Evolutionary conservation across 1,139 yeast species (phyloP).

Genomic region (Geotrichum citri-aurantii): DNA sequence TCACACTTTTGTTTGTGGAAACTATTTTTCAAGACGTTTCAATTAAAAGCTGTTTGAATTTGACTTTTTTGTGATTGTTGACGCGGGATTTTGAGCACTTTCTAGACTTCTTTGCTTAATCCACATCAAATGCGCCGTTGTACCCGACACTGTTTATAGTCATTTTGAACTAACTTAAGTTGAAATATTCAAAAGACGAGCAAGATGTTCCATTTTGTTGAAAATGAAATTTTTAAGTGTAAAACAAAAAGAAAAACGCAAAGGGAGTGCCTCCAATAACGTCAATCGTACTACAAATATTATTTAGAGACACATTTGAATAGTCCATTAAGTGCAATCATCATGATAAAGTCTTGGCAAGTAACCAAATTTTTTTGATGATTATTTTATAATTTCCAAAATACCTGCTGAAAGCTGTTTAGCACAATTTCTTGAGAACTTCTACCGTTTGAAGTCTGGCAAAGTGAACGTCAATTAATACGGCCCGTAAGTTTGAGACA

Average conservation of each 20-base stretch:
- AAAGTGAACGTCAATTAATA: not conserved
- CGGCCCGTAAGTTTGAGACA: slow-evolving; percentile 53
- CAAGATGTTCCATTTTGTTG: slow-evolving; percentile 95
- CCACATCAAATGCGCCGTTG: not conserved
- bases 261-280: slow-evolving; percentile 75
- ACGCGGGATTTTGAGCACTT: not conserved
- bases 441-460: not conserved
- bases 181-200: slow-evolving; percentile 73
- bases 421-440: not conserved
- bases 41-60: too few species aligned
- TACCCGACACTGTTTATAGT: not conserved
- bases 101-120: not conserved
- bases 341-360: slow-evolving; percentile 72
- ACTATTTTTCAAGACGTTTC: too few species aligned
- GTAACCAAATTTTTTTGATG: slow-evolving; percentile 90
- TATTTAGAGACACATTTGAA: slow-evolving; percentile 83
- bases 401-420: slow-evolving; percentile 42
- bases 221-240: slow-evolving; percentile 78
- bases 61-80: not conserved
- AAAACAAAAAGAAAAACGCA: slow-evolving; percentile 85
- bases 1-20: too few species aligned
- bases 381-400: slow-evolving; percentile 49
- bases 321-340: slow-evolving; percentile 77
- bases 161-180: not conserved
- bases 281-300: slow-evolving; percentile 79